Evolutionary conservation across 495 filamentous ascomycete species (phyloP), one percentile per base, ranked within the genome.

Genomic region (Talaromyces ruber): DNA sequence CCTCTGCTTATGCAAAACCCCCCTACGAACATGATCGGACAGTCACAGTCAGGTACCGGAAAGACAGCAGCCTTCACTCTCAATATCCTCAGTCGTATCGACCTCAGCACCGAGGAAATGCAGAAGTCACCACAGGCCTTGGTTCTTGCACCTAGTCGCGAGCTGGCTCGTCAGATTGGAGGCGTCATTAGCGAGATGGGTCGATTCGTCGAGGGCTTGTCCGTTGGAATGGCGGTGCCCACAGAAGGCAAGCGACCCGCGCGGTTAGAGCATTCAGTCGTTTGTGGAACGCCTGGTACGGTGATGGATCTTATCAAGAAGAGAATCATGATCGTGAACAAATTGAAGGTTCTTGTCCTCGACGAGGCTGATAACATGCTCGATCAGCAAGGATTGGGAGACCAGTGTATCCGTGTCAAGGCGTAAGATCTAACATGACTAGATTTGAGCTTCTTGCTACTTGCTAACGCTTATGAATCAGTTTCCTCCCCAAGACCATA

Each of bases 321-420:
- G 62, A 82, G 85, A 59, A 80, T 84, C 64, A 80, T 97, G 62
- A 80, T 90, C 57, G 72, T 82, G 0, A 81, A 72, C 6, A 73
- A 85, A 26, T 72, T 97, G 56, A 87, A 85, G 74, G 82, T 96
- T 18, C 82, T 97, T 60, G 90, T 95, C 59, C 77, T 97, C 51
- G 93, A 97, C 70, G 93, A 97, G 72, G 93, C 93, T 32, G 93
- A 97, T 73, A 96, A 96, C 76, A 96, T 97, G 93, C 79, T 91
- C 4, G 95, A 98, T 65, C 87, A 90, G 74, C 91, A 96, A 75
- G 95, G 95, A 28, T 74, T 99, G 59, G 93, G 93, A 60, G 95
- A 97, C 62, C 94, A 98, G 76, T 97, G 92, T 71, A 81, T 90
- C 59, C 88, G 93, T 63, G 90, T 96, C 63, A 96, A 92, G 77